Conservation (phyloP, 1,284 basidiomycete genomes). For the Marasmius fiardii region DNA sequence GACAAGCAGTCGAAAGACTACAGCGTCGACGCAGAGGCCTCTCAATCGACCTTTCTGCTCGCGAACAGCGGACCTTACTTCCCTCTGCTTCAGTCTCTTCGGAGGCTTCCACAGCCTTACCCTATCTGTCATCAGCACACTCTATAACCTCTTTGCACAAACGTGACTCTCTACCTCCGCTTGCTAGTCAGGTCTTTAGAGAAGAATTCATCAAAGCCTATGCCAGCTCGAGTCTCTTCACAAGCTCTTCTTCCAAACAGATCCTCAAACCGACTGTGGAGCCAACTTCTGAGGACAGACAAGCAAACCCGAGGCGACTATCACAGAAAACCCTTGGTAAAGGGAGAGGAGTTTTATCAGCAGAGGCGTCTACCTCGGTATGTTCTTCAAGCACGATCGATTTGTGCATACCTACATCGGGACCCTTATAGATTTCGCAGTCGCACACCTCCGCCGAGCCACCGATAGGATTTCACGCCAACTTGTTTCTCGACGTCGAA, state of each 20-base stretch:
- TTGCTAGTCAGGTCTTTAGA: slow-evolving; percentile 22
- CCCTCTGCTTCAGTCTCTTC: slow-evolving; percentile 5
- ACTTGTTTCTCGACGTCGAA: neutral
- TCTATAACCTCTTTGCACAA: neutral
- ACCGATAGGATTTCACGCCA: neutral
- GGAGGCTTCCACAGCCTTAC: neutral
- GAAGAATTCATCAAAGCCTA: slow-evolving; percentile 16
- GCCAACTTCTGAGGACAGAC: neutral
- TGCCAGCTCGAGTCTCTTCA: slow-evolving; percentile 8
- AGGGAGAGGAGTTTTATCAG: no score
- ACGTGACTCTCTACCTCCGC: slow-evolving; percentile 14
- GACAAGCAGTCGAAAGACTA: slow-evolving; percentile 8
- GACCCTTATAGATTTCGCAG: neutral
- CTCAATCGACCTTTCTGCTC: neutral
- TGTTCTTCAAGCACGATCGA: no score
- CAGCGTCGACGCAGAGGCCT: slow-evolving; percentile 2
- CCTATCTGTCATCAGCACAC: neutral
- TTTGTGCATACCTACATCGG: no score
- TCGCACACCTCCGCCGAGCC: neutral
- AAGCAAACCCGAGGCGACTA: neutral
- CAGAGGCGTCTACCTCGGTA: no score
- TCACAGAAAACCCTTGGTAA: neutral
- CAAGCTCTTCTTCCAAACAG: slow-evolving; percentile 5
- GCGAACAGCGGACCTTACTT: neutral
- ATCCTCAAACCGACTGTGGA: neutral